A percentile compares a stretch with the other conserved stretches of the same genome.
Evolutionary conservation across 805 yeast genomes (phyloP).

Genomic region (Candida boleticola): DNA sequence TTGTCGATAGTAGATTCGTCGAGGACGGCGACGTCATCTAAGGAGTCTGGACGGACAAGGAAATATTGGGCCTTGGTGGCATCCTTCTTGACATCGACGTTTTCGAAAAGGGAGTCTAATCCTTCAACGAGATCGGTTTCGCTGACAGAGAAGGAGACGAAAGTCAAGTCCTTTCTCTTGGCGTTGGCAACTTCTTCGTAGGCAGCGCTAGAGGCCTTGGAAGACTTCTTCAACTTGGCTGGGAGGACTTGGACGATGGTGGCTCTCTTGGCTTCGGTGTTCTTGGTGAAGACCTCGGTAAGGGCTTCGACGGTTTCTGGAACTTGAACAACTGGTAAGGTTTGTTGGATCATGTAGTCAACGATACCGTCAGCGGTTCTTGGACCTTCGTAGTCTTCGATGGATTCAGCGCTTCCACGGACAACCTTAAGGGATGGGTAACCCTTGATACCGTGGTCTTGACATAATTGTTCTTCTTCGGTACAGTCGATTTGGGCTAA

Average conservation of each 20-base stretch:
- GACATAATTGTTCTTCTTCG: conserved; percentile 69
- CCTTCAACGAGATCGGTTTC: conserved; percentile 39
- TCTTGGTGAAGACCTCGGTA: conserved; percentile 45
- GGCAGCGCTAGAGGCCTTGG: conserved; percentile 43
- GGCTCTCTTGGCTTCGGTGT: conserved; percentile 40
- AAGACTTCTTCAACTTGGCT: conserved; percentile 23
- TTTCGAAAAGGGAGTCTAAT: conserved; percentile 32
- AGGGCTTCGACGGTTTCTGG: conserved; percentile 49
- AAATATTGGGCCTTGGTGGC: conserved; percentile 39
- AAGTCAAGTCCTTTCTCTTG: conserved; percentile 62
- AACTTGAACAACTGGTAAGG: conserved; percentile 63
- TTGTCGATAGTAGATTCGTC: conserved; percentile 21
- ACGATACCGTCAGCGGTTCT: conserved; percentile 80
- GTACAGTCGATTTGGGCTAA: conserved; percentile 88
- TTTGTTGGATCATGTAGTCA: conserved; percentile 74
- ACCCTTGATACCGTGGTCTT: conserved; percentile 66
- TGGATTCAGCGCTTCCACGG: conserved; percentile 46
- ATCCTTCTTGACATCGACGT: conserved; percentile 18
- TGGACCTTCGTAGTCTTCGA: conserved; percentile 76
- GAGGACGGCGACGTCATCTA: conserved; percentile 44
- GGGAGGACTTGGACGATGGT: conserved; percentile 54
- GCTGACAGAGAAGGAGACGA: conserved; percentile 48
- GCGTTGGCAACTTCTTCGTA: conserved; percentile 61
- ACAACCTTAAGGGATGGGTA: conserved; percentile 83
- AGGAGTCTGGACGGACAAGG: conserved; percentile 46